Percentiles rank a stretch among this genome's conserved stretches.
Conservation (phyloP, 2,329 filamentous ascomycete genomes). For the Coniochaeta pulveracea region DNA sequence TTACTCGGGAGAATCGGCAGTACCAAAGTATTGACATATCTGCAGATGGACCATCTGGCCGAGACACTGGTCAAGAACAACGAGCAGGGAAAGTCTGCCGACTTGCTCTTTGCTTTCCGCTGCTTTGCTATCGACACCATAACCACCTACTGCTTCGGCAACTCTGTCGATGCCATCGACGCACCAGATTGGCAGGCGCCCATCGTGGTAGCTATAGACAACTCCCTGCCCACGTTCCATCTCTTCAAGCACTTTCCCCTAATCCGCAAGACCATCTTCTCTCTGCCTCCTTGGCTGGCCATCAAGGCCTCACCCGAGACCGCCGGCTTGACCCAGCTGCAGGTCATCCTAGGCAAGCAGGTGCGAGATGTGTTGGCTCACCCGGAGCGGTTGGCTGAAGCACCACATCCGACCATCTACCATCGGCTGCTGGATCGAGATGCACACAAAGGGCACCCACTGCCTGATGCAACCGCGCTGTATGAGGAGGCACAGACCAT, state of each 20-base stretch:
- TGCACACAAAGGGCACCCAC: conserved; percentile 13
- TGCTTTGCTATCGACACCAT: conserved; percentile 25
- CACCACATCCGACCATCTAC: conserved; percentile 22
- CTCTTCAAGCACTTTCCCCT: conserved; percentile 25
- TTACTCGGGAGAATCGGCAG: no score
- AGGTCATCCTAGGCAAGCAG: conserved; percentile 6
- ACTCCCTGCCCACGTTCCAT: conserved; percentile 19
- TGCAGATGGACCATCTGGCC: conserved; percentile 18
- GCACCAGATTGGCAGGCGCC: conserved; percentile 26
- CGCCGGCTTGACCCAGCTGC: conserved; percentile 4
- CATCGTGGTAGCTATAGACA: conserved; percentile 28
- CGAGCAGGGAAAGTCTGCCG: conserved; percentile 12
- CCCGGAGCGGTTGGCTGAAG: conserved; percentile 11
- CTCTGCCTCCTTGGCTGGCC: conserved; percentile 13
- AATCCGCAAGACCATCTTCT: conserved; percentile 8
- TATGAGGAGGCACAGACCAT: conserved; percentile 32
- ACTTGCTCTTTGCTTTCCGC: conserved; percentile 20
- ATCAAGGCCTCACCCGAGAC: conserved; percentile 10
- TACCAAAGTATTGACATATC: not conserved
- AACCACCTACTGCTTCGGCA: conserved; percentile 27
- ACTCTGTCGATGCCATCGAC: conserved; percentile 23
- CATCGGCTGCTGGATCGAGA: conserved; percentile 19
- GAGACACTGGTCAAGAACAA: conserved; percentile 16
- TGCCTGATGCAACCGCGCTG: conserved; percentile 14
- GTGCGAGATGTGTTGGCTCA: conserved; percentile 8